Percentiles rank a stretch among this genome's conserved stretches.
Evolutionary conservation across 306 rosid species (phyloP).

Genomic region (Glycine latifolia): DNA sequence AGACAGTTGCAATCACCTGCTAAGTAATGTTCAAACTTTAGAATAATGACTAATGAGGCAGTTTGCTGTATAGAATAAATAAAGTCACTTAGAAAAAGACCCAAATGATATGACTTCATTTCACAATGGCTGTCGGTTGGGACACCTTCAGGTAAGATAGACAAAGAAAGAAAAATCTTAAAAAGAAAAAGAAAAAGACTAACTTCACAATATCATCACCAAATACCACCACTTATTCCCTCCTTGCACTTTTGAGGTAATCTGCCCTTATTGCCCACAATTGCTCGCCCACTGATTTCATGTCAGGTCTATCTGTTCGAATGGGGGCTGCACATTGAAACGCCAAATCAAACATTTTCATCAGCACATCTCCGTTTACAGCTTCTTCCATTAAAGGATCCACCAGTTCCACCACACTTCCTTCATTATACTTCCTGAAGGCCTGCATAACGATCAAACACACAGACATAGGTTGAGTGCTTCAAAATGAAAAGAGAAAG

Average conservation of each 20-base stretch:
- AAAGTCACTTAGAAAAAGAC: conserved; percentile 19
- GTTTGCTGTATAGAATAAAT: conserved; percentile 10
- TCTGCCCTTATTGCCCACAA: conserved; percentile 90
- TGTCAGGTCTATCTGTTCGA: conserved; percentile 83
- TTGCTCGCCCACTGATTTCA: conserved; percentile 88
- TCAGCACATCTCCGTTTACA: conserved; percentile 61
- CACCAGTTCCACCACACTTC: conserved; percentile 59
- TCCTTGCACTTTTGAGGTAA: conserved; percentile 67
- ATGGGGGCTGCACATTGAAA: conserved; percentile 88
- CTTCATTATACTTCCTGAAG: conserved; percentile 70
- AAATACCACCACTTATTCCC: conserved; percentile 39
- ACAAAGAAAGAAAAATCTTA: conserved; percentile 18
- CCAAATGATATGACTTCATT: conserved; percentile 41
- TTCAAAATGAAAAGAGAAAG: too few species aligned
- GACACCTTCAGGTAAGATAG: conserved; percentile 37
- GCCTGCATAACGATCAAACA: conserved; percentile 64
- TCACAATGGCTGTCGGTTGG: conserved; percentile 41
- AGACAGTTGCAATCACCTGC: conserved; percentile 23
- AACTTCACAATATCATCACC: conserved; percentile 25
- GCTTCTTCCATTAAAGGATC: conserved; percentile 82
- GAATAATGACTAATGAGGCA: conserved; percentile 9
- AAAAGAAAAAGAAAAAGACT: not conserved
- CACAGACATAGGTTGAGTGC: too few species aligned
- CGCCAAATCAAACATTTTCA: conserved; percentile 77
- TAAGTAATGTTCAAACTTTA: conserved; percentile 30